Conservation (phyloP, 1,139 yeast species). For the Suhomyces atakaporum region DNA sequence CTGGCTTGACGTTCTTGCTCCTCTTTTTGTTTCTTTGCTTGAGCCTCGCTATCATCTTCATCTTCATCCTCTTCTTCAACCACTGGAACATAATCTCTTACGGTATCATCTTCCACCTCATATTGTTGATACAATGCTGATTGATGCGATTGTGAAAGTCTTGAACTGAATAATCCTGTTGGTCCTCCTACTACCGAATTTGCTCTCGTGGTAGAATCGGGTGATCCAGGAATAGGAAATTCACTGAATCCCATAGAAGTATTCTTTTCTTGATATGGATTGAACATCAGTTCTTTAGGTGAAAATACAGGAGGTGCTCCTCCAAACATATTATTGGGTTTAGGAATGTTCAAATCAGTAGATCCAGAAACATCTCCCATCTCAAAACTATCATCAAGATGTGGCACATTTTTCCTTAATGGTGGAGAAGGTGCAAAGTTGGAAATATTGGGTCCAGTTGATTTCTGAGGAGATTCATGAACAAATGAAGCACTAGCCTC, state of each 20-base stretch:
- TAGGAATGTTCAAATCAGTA: constrained; percentile 5
- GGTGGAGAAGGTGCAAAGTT: constrained; percentile 9
- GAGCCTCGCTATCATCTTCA: constrained; percentile 27
- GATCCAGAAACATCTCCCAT: constrained; percentile 16
- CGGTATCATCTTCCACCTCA: constrained; percentile 51
- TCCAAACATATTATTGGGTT: constrained; percentile 14
- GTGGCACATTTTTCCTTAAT: constrained; percentile 13
- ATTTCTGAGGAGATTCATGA: not conserved
- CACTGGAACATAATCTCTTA: constrained; percentile 45
- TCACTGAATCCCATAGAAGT: constrained; percentile 37
- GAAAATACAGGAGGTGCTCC: constrained; percentile 2
- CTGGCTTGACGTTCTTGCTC: constrained; percentile 19
- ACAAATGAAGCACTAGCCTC: not conserved
- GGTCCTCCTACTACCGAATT: constrained; percentile 47
- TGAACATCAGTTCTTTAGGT: constrained; percentile 24
- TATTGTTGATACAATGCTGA: constrained; percentile 50
- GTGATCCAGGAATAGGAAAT: constrained; percentile 52
- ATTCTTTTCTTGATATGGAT: constrained; percentile 29
- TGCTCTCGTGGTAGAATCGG: constrained; percentile 48
- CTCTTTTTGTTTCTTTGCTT: constrained; percentile 14
- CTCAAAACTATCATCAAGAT: constrained; percentile 37
- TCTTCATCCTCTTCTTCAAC: constrained; percentile 51
- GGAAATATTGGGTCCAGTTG: not conserved
- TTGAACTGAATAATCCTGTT: constrained; percentile 36
- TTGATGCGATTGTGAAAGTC: constrained; percentile 50